Percentiles rank a stretch among this genome's conserved stretches.
phyloP scores from a whole-genome alignment of 1,284 basidiomycete species.

The Athelia psychrophila region DNA sequence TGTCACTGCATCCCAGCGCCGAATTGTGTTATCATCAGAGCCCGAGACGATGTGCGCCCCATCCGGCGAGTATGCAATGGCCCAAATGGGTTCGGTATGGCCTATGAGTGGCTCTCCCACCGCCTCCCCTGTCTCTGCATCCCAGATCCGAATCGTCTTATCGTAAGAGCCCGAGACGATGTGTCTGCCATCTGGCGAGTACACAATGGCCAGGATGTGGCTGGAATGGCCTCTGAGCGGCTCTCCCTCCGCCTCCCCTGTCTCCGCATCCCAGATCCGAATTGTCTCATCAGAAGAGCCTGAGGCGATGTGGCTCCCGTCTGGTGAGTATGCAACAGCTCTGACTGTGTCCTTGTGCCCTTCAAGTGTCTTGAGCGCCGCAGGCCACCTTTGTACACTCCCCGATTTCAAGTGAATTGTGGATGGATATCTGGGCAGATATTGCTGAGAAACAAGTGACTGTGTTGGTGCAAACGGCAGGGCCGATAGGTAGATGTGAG shows the following conservation, averaged over 20 bases:
- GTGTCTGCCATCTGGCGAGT: slow-evolving; percentile 10
- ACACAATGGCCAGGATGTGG: slow-evolving; percentile 8
- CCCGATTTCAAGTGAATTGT: neutral
- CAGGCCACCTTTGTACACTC: neutral
- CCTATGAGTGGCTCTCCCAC: neutral
- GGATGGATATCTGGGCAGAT: neutral
- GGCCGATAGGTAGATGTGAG: neutral
- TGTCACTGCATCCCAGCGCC: neutral
- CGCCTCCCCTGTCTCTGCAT: slow-evolving; percentile 8
- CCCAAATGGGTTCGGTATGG: neutral
- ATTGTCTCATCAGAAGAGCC: slow-evolving; percentile 6
- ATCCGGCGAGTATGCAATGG: neutral
- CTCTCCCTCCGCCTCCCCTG: slow-evolving; percentile 1
- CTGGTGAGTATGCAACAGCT: slow-evolving; percentile 10
- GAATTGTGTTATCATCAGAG: neutral
- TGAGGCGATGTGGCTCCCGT: slow-evolving; percentile 8
- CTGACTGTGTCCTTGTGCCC: slow-evolving; percentile 7
- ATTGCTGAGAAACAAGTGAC: neutral
- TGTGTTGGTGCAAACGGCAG: neutral
- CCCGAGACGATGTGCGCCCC: neutral
- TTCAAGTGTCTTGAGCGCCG: neutral
- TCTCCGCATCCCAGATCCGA: slow-evolving; percentile 8
- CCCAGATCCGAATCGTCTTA: slow-evolving; percentile 11
- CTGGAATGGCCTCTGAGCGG: slow-evolving; percentile 7
- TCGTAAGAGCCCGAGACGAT: slow-evolving; percentile 13